Conservation (phyloP, 2,329 filamentous ascomycete genomes). For the Diplodia corticola region DNA sequence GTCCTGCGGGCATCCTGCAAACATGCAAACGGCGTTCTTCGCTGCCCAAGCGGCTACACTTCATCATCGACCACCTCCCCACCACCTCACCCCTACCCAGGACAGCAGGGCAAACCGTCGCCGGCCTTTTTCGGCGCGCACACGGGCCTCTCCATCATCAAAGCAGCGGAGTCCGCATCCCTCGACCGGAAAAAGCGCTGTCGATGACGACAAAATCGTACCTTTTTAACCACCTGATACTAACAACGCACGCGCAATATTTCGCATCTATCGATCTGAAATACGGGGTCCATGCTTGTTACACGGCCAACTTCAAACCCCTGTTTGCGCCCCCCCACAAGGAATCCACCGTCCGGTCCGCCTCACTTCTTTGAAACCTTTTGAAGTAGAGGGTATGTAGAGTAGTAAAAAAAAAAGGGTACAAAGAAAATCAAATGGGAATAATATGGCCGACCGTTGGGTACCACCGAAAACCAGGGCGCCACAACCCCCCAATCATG, state of each 20-base stretch:
- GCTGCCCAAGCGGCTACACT: neutral
- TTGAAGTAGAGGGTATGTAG: neutral
- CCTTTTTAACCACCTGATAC: neutral
- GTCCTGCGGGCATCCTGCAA: neutral
- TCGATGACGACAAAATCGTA: neutral
- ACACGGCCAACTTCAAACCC: neutral
- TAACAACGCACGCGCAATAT: neutral
- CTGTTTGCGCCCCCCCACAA: neutral
- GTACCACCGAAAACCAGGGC: neutral
- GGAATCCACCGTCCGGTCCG: neutral
- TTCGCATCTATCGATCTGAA: neutral
- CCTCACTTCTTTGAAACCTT: neutral
- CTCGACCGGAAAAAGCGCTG: neutral
- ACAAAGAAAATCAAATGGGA: neutral
- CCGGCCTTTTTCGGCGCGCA: neutral
- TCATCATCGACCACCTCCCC: neutral
- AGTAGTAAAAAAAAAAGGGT: neutral
- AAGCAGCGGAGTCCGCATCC: neutral
- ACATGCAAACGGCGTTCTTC: neutral
- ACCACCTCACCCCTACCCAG: neutral
- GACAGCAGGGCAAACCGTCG: neutral
- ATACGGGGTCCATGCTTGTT: neutral
- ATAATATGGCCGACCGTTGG: neutral
- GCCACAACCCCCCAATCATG: neutral
- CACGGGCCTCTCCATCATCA: neutral